Percentiles rank a stretch among this genome's conserved stretches.
Conservation (phyloP, 805 yeast genomes). For the Lipomyces anomalus region DNA sequence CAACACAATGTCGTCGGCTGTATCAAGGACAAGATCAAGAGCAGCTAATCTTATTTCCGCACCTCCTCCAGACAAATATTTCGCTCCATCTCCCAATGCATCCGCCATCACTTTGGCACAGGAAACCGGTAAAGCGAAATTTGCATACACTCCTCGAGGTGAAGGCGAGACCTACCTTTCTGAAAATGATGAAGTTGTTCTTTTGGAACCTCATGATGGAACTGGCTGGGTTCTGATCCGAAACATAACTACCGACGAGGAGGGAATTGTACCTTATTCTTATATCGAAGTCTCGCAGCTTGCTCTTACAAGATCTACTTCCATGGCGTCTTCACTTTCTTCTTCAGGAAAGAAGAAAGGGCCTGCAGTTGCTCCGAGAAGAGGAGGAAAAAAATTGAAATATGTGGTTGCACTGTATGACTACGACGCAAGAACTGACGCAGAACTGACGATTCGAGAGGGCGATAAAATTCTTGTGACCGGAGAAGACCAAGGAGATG, state of each 20-base stretch:
- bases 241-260: constrained; percentile 43
- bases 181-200: constrained; percentile 55
- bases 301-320: constrained; percentile 14
- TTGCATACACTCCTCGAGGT: constrained; percentile 61
- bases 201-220: constrained; percentile 72
- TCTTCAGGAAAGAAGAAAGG: constrained; percentile 45
- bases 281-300: constrained; percentile 48
- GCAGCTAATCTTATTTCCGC: not conserved
- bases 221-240: constrained; percentile 84
- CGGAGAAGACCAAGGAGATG: constrained; percentile 64
- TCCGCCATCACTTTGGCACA: no score
- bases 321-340: constrained; percentile 23
- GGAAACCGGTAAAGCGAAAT: no score
- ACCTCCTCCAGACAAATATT: not conserved
- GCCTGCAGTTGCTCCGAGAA: constrained; percentile 74
- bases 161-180: constrained; percentile 64
- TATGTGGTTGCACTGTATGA: constrained; percentile 66
- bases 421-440: constrained; percentile 70
- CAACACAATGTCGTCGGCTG: no score
- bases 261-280: constrained; percentile 81
- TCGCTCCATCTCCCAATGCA: constrained; percentile 5
- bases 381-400: constrained; percentile 60
- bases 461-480: constrained; percentile 72
- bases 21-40: not conserved
- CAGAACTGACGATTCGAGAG: constrained; percentile 63